Conservation (phyloP, 306 rosid genomes). For the Amphicarpaea edgeworthii region DNA sequence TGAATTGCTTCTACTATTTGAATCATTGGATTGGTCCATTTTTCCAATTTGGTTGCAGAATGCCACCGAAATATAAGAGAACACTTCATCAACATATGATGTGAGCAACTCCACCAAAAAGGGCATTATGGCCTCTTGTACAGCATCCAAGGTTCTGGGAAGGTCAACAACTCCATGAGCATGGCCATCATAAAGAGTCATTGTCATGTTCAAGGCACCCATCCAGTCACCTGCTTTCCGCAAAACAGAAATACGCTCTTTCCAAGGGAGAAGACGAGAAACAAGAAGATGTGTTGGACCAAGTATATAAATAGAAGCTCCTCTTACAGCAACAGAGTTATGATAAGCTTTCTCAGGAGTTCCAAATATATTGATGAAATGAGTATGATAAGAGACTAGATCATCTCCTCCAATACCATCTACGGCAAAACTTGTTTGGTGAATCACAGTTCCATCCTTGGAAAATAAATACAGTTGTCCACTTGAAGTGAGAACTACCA, state of each 20-base stretch:
- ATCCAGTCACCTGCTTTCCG: conserved; percentile 97
- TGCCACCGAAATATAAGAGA: conserved; percentile 94
- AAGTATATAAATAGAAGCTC: conserved; percentile 90
- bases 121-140: conserved; percentile 92
- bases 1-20: conserved; percentile 58
- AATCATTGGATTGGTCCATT: conserved; percentile 58
- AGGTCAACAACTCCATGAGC: conserved; percentile 96
- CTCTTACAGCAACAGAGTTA: conserved; percentile 86
- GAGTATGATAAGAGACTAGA: conserved; percentile 83
- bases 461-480: conserved; percentile 86
- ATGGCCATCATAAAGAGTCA: conserved; percentile 93
- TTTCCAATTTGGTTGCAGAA: conserved; percentile 89
- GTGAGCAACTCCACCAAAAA: conserved; percentile 86
- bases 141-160: conserved; percentile 90
- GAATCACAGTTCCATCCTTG: conserved; percentile 91
- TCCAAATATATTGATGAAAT: conserved; percentile 77
- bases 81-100: conserved; percentile 94
- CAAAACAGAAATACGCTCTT: conserved; percentile 86
- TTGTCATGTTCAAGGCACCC: conserved; percentile 97
- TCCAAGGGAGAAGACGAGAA: conserved; percentile 99
- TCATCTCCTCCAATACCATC: conserved; percentile 84
- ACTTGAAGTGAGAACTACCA: conserved; percentile 78
- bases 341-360: conserved; percentile 97
- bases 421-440: conserved; percentile 79
- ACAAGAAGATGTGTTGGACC: conserved; percentile 82